phyloP scores from a whole-genome alignment of 2,329 filamentous ascomycete genomes.

The Clonostachys byssicola region DNA sequence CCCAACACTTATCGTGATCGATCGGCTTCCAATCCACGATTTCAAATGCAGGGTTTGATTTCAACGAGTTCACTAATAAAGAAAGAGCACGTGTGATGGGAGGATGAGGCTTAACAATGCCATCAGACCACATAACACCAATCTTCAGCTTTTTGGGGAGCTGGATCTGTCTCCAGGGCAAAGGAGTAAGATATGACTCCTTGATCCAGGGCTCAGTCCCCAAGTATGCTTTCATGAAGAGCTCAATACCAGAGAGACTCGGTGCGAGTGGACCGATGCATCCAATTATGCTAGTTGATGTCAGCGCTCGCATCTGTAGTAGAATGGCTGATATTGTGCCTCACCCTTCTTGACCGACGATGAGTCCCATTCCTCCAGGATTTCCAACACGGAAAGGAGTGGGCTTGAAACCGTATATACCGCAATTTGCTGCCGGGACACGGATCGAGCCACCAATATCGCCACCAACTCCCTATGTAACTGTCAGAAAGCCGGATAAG shows the following conservation, averaged over 20 bases:
- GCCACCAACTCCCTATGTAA: background rate
- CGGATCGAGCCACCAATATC: conserved; percentile 41
- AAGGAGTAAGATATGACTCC: background rate
- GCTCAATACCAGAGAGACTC: background rate
- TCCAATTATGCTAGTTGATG: background rate
- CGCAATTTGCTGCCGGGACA: background rate
- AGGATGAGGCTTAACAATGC: conserved; percentile 1
- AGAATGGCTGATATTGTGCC: background rate
- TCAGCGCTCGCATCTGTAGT: background rate
- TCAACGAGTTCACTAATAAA: background rate
- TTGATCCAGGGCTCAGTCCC: background rate
- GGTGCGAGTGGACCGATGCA: background rate
- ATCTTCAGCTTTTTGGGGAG: background rate
- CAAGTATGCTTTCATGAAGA: background rate
- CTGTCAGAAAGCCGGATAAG: background rate
- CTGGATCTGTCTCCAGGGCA: background rate
- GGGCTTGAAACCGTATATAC: background rate
- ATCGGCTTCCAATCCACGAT: background rate
- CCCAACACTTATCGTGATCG: background rate
- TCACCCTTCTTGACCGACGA: background rate
- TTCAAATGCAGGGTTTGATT: background rate
- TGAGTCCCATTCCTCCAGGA: background rate
- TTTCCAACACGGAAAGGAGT: background rate
- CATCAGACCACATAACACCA: background rate
- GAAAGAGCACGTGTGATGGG: background rate